phyloP scores from a whole-genome alignment of 768 basidiomycete genomes.

The Naematelia encephala region DNA sequence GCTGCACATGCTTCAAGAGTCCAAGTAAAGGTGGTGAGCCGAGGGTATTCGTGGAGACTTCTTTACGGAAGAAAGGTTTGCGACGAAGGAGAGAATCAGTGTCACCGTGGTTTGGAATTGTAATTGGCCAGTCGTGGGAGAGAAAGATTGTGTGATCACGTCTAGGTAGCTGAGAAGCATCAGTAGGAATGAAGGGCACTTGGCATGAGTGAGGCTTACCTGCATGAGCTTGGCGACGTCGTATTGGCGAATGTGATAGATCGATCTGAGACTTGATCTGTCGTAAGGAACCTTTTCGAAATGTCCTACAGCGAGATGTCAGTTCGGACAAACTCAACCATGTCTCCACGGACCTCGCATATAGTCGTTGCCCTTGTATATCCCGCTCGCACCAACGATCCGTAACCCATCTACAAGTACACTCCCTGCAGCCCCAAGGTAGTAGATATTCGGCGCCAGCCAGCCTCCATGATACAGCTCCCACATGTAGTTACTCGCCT shows the following conservation, averaged over 20 bases:
- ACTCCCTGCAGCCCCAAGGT: slow-evolving; percentile 85
- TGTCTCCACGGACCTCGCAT: slow-evolving; percentile 54
- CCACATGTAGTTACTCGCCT: slow-evolving; percentile 94
- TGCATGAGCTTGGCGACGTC: slow-evolving; percentile 71
- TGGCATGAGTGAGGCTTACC: slow-evolving; percentile 35
- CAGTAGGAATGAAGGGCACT: background rate
- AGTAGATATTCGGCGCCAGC: slow-evolving; percentile 96
- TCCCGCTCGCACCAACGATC: slow-evolving; percentile 88
- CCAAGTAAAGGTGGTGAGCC: slow-evolving; percentile 85
- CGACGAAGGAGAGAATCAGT: slow-evolving; percentile 62
- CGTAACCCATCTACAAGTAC: slow-evolving; percentile 81
- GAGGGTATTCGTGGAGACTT: slow-evolving; percentile 64
- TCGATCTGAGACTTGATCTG: slow-evolving; percentile 66
- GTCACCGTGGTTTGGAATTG: slow-evolving; percentile 79
- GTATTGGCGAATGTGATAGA: slow-evolving; percentile 88
- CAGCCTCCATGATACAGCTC: slow-evolving; percentile 98
- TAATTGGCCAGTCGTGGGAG: slow-evolving; percentile 94
- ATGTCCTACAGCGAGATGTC: slow-evolving; percentile 55
- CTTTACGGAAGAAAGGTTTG: slow-evolving; percentile 73
- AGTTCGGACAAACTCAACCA: background rate
- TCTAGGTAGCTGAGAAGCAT: slow-evolving; percentile 20
- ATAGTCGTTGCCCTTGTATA: slow-evolving; percentile 78
- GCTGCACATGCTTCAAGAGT: slow-evolving; percentile 67
- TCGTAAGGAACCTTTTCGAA: slow-evolving; percentile 81
- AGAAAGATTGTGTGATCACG: slow-evolving; percentile 63